Percentiles rank a stretch among this genome's conserved stretches.
These are phyloP conservation scores for Cyclostephanos invisitatus DNA, from an alignment of 108 stramenopile genomes.

Conservation along the genomic window DNA sequence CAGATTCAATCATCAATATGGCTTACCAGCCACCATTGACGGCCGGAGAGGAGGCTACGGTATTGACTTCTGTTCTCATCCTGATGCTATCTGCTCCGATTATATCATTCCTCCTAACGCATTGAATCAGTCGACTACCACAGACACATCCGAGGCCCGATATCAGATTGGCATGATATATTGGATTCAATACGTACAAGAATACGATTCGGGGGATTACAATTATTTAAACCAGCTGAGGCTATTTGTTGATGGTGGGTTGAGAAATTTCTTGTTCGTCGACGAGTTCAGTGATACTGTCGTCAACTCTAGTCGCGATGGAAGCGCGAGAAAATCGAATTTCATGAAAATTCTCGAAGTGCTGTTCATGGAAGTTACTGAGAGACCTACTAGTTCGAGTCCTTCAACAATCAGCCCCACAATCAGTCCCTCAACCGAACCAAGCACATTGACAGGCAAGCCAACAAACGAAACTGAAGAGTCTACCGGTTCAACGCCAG, in stretches of 20 bases:
- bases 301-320: constrained; percentile 36
- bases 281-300: constrained; percentile 33
- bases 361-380: constrained; percentile 13
- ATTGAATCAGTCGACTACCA: constrained; percentile 10
- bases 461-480: too few species aligned
- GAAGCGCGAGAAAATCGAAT: constrained; percentile 30
- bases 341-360: constrained; percentile 33
- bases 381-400: constrained; percentile 6
- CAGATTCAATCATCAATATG: constrained; percentile 46
- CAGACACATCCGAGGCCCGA: constrained; percentile 22
- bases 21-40: constrained; percentile 37
- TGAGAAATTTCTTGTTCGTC: constrained; percentile 37
- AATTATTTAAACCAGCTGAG: constrained; percentile 32
- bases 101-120: neutral
- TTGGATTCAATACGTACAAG: constrained; percentile 40
- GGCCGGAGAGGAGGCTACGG: constrained; percentile 28
- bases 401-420: neutral
- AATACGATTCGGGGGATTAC: constrained; percentile 37
- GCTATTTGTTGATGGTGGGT: constrained; percentile 40
- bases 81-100: constrained; percentile 36
- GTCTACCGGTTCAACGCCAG: too few species aligned
- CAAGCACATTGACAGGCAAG: too few species aligned
- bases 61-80: constrained; percentile 36
- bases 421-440: neutral
- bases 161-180: constrained; percentile 35